Base-by-base conservation (phyloP, 768 basidiomycete species). In the Trametes meyenii region DNA sequence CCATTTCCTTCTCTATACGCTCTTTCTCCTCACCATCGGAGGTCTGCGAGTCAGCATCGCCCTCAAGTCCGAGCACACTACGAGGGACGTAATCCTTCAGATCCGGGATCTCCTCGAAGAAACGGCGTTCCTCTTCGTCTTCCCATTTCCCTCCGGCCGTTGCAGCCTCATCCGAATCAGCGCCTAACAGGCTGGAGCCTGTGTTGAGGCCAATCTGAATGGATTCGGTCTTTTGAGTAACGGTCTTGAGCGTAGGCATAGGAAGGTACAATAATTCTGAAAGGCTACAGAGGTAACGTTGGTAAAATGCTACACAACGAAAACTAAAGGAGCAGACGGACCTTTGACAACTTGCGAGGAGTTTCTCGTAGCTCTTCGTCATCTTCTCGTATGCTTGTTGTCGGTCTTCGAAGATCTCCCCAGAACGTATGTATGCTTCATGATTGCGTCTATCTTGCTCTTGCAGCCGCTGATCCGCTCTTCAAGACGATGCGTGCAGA, bases 351-450 rank as follows among this genome's bases (percentile, higher is more conserved):
- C 87, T 94, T 16, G 88, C 79, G 50, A 95, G 83, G 23, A 98
- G 76, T 61, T 96, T 94, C 75, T 99, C 97, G 68, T 98, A 98
- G 46, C 87, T 83, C 75, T 92, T 94, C 40, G 94, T 95, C 92
- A 98, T 97, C 77, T 94, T 95, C 78, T 99, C 97, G 72, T 99
- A 99, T 11, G 92, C 94, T 74, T 98, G 96, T 73, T 98, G 96
- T 36, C 97, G 86, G 73, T 99, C 97, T 71, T 99, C 97, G 67
- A 99, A 99, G 64, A 99, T 98, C 75, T 99, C 96, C 26, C 97
- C 97, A 2, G 96, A 98, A 35, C 96, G 93, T 66, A 99, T 98
- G 72, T 99, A 99, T 59, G 97, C 97, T 78, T 99, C 97, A 71
- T 98, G 96, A 69, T 99, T 99, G 52, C 90, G 83, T 64, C 89